A percentile compares a stretch with the other conserved stretches of the same genome.
Evolutionary conservation across 2,329 filamentous ascomycete species (phyloP).

Genomic region (Colletotrichum trifolii): DNA sequence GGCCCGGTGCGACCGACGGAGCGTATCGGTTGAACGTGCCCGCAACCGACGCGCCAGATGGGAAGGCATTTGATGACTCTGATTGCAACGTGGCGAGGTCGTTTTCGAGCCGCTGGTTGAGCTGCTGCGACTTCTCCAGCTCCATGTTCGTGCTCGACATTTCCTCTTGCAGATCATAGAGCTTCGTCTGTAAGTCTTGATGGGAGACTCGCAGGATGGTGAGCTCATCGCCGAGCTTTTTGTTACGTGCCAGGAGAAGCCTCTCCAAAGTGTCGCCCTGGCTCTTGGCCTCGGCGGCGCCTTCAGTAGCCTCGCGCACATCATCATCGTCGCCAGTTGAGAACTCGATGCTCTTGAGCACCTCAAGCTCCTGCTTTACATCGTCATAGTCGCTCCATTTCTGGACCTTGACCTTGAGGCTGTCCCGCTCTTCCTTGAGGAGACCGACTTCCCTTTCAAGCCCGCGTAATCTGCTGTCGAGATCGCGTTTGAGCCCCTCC

Average conservation of each 20-base stretch:
- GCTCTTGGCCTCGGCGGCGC: constrained; percentile 63
- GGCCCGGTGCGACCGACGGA: constrained; percentile 67
- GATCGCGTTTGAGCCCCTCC: constrained; percentile 80
- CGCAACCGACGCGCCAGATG: constrained; percentile 90
- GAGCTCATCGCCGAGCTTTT: constrained; percentile 94
- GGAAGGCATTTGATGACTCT: constrained; percentile 84
- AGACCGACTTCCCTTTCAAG: constrained; percentile 82
- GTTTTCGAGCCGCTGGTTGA: constrained; percentile 91
- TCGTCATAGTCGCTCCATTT: constrained; percentile 97
- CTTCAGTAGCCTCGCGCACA: constrained; percentile 52
- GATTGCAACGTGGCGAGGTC: constrained; percentile 90
- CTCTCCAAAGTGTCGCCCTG: constrained; percentile 90
- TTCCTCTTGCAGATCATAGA: constrained; percentile 85
- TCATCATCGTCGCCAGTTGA: constrained; percentile 86
- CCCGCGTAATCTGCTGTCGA: constrained; percentile 80
- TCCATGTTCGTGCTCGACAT: constrained; percentile 86
- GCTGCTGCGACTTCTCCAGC: constrained; percentile 82
- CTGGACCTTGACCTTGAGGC: constrained; percentile 81
- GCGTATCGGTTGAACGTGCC: constrained; percentile 90
- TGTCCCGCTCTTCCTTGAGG: constrained; percentile 83
- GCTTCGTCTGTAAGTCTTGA: constrained; percentile 84
- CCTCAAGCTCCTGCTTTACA: constrained; percentile 93
- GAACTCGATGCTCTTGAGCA: constrained; percentile 98
- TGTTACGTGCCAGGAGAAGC: constrained; percentile 90
- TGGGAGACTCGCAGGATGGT: constrained; percentile 94